A percentile compares a stretch with the other conserved stretches of the same genome.
Conservation (phyloP, 2,329 filamentous ascomycete species). For the Biscogniauxia sp. region DNA sequence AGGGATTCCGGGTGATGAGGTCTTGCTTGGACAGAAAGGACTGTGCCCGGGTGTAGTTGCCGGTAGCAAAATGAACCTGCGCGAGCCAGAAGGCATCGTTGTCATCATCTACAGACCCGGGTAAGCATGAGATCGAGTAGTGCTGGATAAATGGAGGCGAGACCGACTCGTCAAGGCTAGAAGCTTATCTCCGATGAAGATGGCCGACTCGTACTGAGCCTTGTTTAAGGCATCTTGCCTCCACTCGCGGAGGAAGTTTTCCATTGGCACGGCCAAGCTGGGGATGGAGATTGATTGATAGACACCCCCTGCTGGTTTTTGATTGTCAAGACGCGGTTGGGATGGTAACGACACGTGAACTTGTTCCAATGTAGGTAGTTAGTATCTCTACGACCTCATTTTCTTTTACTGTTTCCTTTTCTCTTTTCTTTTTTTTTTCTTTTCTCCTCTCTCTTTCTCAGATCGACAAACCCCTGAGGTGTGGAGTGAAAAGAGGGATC, state of each 20-base stretch:
- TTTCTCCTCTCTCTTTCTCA: not conserved
- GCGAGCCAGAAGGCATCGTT: slow-evolving; percentile 96
- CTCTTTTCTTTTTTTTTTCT: too few relatives aligned
- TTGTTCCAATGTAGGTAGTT: too few relatives aligned
- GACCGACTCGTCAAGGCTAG: slow-evolving; percentile 83
- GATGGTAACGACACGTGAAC: not conserved
- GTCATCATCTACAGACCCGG: slow-evolving; percentile 67
- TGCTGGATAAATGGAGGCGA: slow-evolving; percentile 1
- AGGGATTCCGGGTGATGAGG: slow-evolving; percentile 75
- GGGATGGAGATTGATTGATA: not conserved
- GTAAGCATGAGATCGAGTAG: slow-evolving; percentile 14
- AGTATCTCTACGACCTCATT: too few relatives aligned
- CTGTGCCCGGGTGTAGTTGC: slow-evolving; percentile 90
- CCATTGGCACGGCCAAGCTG: slow-evolving; percentile 55
- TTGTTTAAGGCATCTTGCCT: slow-evolving; percentile 93
- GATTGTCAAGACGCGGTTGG: not conserved
- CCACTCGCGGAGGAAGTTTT: slow-evolving; percentile 91
- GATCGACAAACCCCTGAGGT: not conserved
- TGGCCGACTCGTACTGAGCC: slow-evolving; percentile 93
- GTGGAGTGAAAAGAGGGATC: not conserved
- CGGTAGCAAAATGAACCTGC: slow-evolving; percentile 95
- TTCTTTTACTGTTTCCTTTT: too few relatives aligned
- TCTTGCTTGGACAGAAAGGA: slow-evolving; percentile 82
- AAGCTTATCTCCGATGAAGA: slow-evolving; percentile 96
- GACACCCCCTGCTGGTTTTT: not conserved